Percentiles rank a stretch among this genome's conserved stretches.
These are phyloP conservation scores for Lupinus albus DNA, from an alignment of 306 rosid species.

Conservation along the genomic window DNA sequence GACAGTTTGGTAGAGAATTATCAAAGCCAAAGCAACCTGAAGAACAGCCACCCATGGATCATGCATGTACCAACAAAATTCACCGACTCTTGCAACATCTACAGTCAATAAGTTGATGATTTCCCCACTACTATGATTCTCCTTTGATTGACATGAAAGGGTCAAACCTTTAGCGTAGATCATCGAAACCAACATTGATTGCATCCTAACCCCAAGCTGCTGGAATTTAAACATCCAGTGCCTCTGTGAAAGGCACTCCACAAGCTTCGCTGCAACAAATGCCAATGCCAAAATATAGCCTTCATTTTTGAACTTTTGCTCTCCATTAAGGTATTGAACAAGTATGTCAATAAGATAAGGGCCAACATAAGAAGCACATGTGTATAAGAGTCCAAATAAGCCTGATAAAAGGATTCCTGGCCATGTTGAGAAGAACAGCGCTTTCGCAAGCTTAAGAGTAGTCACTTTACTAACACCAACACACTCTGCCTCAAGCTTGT, in stretches of 20 bases:
- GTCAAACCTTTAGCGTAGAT: constrained; percentile 72
- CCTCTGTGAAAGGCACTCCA: constrained; percentile 67
- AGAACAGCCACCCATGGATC: constrained; percentile 65
- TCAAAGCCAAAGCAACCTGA: constrained; percentile 68
- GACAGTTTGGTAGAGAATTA: constrained; percentile 67
- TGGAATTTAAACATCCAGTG: constrained; percentile 67
- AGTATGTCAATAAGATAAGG: constrained; percentile 74
- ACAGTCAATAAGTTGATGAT: constrained; percentile 81
- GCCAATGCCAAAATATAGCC: constrained; percentile 61
- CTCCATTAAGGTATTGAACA: constrained; percentile 75
- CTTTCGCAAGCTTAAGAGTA: constrained; percentile 55
- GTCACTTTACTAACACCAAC: constrained; percentile 48
- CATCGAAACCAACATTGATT: constrained; percentile 58
- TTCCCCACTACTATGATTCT: constrained; percentile 64
- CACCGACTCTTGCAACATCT: constrained; percentile 79
- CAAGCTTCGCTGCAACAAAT: constrained; percentile 67
- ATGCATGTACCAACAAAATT: constrained; percentile 70
- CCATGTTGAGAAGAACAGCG: constrained; percentile 61
- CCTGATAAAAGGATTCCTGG: constrained; percentile 56
- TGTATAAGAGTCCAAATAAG: constrained; percentile 40
- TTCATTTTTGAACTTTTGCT: constrained; percentile 50
- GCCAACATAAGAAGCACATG: constrained; percentile 76
- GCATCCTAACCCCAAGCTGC: constrained; percentile 62
- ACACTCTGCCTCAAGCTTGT: constrained; percentile 56
- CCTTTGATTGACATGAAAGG: constrained; percentile 67